phyloP scores from a whole-genome alignment of 2,329 filamentous ascomycete species.

The Phyllachora maydis region DNA sequence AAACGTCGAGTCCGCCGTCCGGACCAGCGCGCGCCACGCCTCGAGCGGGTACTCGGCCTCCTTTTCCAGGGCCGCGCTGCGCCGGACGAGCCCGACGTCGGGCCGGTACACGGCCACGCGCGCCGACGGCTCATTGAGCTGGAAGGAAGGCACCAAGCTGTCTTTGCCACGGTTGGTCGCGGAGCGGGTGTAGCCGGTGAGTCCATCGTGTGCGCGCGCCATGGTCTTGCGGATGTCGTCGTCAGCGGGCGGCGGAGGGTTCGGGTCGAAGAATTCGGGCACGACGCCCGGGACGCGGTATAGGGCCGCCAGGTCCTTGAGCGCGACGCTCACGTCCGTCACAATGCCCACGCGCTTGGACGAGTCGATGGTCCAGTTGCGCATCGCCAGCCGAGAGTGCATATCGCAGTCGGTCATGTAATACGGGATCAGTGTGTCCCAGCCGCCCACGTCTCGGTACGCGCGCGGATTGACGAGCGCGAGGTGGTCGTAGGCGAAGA shows the following conservation, averaged over 20 bases:
- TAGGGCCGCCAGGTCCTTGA: conserved; percentile 16
- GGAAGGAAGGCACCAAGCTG: too few species aligned
- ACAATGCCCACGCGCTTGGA: conserved; percentile 14
- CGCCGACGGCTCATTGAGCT: too few species aligned
- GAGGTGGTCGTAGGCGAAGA: conserved; percentile 20
- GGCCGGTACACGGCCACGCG: too few species aligned
- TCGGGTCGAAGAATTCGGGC: conserved; percentile 7
- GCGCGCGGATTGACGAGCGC: conserved; percentile 19
- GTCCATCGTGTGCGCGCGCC: too few species aligned
- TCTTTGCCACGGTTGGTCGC: too few species aligned
- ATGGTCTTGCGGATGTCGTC: neutral
- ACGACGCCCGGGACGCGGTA: conserved; percentile 13
- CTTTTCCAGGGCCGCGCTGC: neutral
- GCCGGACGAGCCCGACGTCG: neutral
- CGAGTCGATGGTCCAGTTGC: conserved; percentile 16
- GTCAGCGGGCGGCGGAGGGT: conserved; percentile 1
- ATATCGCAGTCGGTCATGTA: conserved; percentile 37
- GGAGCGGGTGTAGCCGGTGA: too few species aligned
- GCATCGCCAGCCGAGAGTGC: conserved; percentile 25
- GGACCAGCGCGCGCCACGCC: conserved; percentile 9
- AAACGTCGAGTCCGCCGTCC: conserved; percentile 12
- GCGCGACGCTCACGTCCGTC: conserved; percentile 15
- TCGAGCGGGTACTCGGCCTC: conserved; percentile 6
- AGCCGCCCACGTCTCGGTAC: conserved; percentile 26
- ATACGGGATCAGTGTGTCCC: conserved; percentile 36